Conservation (phyloP, 306 rosid genomes). For the Begonia fuchsioides region DNA sequence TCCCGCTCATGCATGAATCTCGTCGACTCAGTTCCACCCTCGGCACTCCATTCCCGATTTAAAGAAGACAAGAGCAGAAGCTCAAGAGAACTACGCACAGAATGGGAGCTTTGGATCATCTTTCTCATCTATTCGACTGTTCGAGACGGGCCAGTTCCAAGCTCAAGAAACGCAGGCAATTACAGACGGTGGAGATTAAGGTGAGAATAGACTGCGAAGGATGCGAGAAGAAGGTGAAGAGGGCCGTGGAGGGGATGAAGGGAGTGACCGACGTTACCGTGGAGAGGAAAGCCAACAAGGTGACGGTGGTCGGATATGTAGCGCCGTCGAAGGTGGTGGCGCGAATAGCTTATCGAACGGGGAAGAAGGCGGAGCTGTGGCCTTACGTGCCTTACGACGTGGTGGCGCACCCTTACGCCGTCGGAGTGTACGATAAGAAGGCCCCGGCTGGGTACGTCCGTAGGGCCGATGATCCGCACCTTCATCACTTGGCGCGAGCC, state of each 20-base stretch:
- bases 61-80: not conserved
- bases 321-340: conserved; percentile 49
- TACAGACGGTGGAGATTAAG: conserved; percentile 77
- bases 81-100: not conserved
- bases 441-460: conserved; percentile 77
- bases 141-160: conserved; percentile 10
- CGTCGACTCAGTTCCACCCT: no score
- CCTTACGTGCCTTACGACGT: conserved; percentile 73
- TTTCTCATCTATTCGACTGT: conserved; percentile 23
- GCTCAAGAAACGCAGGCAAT: conserved; percentile 26
- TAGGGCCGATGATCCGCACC: conserved; percentile 17
- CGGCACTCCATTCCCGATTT: no score
- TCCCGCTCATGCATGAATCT: no score
- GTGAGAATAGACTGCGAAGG: conserved; percentile 87
- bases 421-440: conserved; percentile 52
- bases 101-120: conserved; percentile 27
- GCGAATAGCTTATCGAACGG: conserved; percentile 56
- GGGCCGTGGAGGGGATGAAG: conserved; percentile 60
- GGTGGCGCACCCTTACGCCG: conserved; percentile 63
- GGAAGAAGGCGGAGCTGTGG: conserved; percentile 71
- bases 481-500: conserved; percentile 48
- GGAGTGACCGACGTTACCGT: conserved; percentile 51
- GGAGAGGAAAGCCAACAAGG: conserved; percentile 52
- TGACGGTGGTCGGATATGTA: conserved; percentile 53
- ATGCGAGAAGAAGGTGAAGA: conserved; percentile 61